A percentile compares a stretch with the other conserved stretches of the same genome.
phyloP scores from a whole-genome alignment of 805 yeast genomes.

The Metschnikowia cubensis region DNA sequence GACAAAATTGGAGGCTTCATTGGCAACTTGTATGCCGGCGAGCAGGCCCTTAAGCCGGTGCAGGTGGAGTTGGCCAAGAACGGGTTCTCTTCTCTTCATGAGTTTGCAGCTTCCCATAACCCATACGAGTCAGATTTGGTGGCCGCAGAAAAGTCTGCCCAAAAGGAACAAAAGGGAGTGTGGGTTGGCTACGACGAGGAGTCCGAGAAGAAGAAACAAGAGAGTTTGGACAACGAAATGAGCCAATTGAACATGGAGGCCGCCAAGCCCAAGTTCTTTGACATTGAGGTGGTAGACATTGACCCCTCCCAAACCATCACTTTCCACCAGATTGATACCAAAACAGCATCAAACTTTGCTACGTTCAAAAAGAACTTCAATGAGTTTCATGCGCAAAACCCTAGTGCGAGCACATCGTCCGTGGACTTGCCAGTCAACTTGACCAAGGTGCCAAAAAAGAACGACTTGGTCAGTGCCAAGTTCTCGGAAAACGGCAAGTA shows the following conservation, averaged over 20 bases:
- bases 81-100: slow-evolving; percentile 67
- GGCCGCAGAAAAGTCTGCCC: slow-evolving; percentile 63
- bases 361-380: slow-evolving; percentile 47
- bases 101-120: slow-evolving; percentile 56
- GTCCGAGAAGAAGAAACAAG: slow-evolving; percentile 30
- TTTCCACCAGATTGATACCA: slow-evolving; percentile 41
- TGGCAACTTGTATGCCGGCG: slow-evolving; percentile 59
- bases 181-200: slow-evolving; percentile 60
- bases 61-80: slow-evolving; percentile 54
- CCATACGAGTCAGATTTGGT: slow-evolving; percentile 50
- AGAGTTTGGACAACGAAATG: slow-evolving; percentile 20
- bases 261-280: slow-evolving; percentile 44
- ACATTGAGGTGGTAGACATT: slow-evolving; percentile 52
- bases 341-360: slow-evolving; percentile 34
- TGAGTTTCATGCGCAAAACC: slow-evolving; percentile 36
- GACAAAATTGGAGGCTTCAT: slow-evolving; percentile 82
- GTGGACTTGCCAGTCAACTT: slow-evolving; percentile 39
- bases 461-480: slow-evolving; percentile 55
- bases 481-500: slow-evolving; percentile 50
- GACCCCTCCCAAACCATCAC: slow-evolving; percentile 33
- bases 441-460: slow-evolving; percentile 44
- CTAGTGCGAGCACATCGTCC: slow-evolving; percentile 35
- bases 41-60: slow-evolving; percentile 46
- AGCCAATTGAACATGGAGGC: slow-evolving; percentile 21
- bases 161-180: slow-evolving; percentile 50